Conservation (phyloP, 148 eudicot species). For the Beta vulgaris region DNA sequence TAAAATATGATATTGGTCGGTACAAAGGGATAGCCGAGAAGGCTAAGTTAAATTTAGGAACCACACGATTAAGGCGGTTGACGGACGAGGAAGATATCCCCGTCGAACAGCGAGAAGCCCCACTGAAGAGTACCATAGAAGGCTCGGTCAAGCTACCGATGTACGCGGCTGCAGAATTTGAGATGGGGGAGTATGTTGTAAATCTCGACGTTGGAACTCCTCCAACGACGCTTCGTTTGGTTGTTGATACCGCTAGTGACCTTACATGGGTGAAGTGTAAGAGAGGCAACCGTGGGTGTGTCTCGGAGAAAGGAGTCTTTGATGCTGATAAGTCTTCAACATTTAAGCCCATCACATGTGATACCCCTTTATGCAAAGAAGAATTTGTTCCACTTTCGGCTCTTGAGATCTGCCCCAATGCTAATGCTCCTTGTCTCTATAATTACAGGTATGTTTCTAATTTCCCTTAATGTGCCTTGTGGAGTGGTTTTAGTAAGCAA, state of each 20-base stretch:
- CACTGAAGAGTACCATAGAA: conserved; percentile 24
- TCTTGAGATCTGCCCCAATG: conserved; percentile 14
- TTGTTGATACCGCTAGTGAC: conserved; percentile 53
- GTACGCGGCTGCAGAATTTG: conserved; percentile 39
- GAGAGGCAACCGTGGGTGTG: background rate
- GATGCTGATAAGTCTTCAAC: conserved; percentile 27
- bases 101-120: conserved; percentile 3
- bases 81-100: conserved; percentile 18
- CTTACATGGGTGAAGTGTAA: conserved; percentile 49
- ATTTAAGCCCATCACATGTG: conserved; percentile 37
- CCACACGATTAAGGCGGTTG: background rate
- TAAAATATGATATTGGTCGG: conserved; percentile 7
- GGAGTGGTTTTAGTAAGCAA: no score
- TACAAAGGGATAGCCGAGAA: conserved; percentile 11
- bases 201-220: conserved; percentile 38
- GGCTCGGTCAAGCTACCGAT: conserved; percentile 23
- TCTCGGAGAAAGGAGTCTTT: background rate
- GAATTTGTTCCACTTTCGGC: conserved; percentile 11
- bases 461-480: no score
- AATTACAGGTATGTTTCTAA: conserved; percentile 39
- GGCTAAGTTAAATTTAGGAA: background rate
- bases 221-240: conserved; percentile 24
- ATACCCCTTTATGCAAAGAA: conserved; percentile 25
- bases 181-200: conserved; percentile 40
- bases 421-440: conserved; percentile 34